Conservation (phyloP, 495 filamentous ascomycete species). For the Talaromyces stipitatus region DNA sequence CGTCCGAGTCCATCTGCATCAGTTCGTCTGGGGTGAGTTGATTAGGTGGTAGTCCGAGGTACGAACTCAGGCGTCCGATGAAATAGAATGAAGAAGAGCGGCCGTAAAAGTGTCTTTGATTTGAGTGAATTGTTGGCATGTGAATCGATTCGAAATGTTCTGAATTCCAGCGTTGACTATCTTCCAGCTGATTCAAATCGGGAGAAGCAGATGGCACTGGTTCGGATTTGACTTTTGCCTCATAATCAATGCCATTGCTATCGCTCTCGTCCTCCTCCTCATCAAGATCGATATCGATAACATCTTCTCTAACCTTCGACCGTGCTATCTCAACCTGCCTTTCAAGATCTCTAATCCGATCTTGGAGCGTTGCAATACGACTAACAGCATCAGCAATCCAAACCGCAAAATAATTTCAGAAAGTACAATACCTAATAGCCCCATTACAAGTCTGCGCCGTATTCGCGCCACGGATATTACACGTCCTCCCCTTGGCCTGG, state of each 20-base stretch:
- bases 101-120: conserved; percentile 15
- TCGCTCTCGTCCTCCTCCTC: neutral
- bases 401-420: neutral
- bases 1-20: neutral
- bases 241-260: neutral
- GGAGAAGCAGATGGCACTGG: neutral
- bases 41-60: conserved; percentile 16
- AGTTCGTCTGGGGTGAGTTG: neutral
- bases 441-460: conserved; percentile 7
- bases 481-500: conserved; percentile 21
- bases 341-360: conserved; percentile 5
- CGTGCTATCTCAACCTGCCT: conserved; percentile 1
- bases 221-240: neutral
- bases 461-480: conserved; percentile 24
- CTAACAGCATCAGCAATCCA: conserved; percentile 7
- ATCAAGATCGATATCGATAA: neutral
- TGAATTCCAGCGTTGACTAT: conserved; percentile 8
- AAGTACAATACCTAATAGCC: neutral
- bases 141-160: conserved; percentile 11
- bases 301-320: neutral
- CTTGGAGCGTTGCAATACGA: conserved; percentile 30
- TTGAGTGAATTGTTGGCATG: conserved; percentile 7
- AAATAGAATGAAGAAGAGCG: conserved; percentile 24
- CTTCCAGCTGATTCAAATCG: neutral
- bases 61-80: conserved; percentile 17